Conservation (phyloP, 2,329 filamentous ascomycete genomes). For the Colletotrichum tropicicola region DNA sequence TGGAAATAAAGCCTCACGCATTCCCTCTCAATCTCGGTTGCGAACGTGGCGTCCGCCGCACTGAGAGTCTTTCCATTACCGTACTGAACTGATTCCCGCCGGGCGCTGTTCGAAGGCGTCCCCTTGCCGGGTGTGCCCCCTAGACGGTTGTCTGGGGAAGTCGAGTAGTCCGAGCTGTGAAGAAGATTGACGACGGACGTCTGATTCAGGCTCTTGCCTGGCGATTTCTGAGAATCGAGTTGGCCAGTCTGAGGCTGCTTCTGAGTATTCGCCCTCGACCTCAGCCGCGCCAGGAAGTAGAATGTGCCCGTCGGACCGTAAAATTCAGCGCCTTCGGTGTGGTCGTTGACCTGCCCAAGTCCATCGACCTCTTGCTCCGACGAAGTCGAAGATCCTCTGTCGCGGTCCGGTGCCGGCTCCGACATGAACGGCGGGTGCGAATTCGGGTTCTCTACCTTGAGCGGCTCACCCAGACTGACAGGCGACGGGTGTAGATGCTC, state of each 20-base stretch:
- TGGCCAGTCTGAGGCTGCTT: background rate
- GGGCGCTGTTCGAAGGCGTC: background rate
- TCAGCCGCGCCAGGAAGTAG: conserved; percentile 27
- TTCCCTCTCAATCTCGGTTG: conserved; percentile 29
- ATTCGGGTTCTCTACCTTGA: background rate
- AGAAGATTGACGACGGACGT: conserved; percentile 32
- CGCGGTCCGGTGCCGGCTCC: background rate
- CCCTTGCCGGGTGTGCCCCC: conserved; percentile 14
- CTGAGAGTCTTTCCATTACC: background rate
- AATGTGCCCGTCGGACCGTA: conserved; percentile 30
- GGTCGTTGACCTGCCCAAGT: conserved; percentile 25
- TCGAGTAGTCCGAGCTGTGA: conserved; percentile 33
- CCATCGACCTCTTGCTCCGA: conserved; percentile 28
- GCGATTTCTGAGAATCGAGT: background rate
- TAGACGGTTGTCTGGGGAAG: conserved; percentile 14
- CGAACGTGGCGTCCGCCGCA: conserved; percentile 1
- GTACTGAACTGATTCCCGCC: conserved; percentile 5
- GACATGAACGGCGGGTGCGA: background rate
- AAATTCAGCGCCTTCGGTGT: conserved; percentile 30
- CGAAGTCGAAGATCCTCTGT: conserved; percentile 4
- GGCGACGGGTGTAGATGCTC: conserved; percentile 19
- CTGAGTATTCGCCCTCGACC: conserved; percentile 23
- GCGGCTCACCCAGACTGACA: conserved; percentile 20
- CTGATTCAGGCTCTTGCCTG: background rate
- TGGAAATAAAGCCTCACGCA: conserved; percentile 34